Evolutionary conservation across 768 basidiomycete species (phyloP), one percentile per base, ranked within the genome.

Genomic region (Tylopilus felleus): DNA sequence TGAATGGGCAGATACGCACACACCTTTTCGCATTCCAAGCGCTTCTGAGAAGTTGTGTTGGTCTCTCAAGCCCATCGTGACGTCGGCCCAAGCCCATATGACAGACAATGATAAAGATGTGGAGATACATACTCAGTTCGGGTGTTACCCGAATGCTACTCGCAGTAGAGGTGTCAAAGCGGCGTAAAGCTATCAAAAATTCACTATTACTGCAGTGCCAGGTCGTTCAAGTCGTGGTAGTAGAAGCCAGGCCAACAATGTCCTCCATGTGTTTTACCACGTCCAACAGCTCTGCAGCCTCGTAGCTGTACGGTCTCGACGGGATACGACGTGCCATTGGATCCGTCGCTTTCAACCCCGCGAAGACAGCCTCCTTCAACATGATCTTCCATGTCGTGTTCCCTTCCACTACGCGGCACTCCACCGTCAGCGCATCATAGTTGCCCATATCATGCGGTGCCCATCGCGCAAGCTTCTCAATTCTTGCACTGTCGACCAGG

Each of bases 21-120:
- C 61, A 91, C 94, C 87, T 77, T 86, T 90, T 95, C 95, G 97
- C 73, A 92, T 92, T 49, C 87, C 74, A 47, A 98, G 74, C 23
- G 95, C 95, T 46, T 85, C 86, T n/a, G 92, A 90, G 74, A 98
- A 98, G 73, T 96, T 95, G 59, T 86, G 81, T 64, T 55, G 47
- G 31, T 89, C 89, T 46, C 75, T 66, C 48, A 57, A n/a, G n/a
- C n/a, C n/a, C n/a, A n/a, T n/a, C n/a, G n/a, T n/a, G n/a, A n/a
- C n/a, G n/a, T n/a, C n/a, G n/a, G n/a, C n/a, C n/a, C n/a, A n/a
- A n/a, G n/a, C n/a, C n/a, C n/a, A n/a, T n/a, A n/a, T n/a, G n/a
- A n/a, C n/a, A n/a, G n/a, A n/a, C n/a, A n/a, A n/a, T n/a, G n/a
- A n/a, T n/a, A n/a, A n/a, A n/a, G n/a, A n/a, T n/a, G n/a, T n/a